A percentile compares a stretch with the other conserved stretches of the same genome.
phyloP scores from a whole-genome alignment of 805 yeast genomes.

The Saccharomycopsis vini region DNA sequence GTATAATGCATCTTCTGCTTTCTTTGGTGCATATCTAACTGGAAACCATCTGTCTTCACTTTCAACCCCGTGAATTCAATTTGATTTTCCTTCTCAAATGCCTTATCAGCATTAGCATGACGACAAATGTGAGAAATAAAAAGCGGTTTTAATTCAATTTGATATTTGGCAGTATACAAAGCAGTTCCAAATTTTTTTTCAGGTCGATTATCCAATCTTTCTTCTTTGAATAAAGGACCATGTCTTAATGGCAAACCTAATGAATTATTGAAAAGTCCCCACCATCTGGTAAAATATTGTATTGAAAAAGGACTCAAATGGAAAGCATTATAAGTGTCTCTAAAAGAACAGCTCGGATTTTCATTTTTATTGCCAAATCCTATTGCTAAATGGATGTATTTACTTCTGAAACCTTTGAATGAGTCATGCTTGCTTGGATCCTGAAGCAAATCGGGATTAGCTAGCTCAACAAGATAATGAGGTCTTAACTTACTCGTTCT shows the following conservation, averaged over 20 bases:
- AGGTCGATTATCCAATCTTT: constrained; percentile 29
- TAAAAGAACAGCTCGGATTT: constrained; percentile 6
- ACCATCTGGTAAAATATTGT: constrained; percentile 68
- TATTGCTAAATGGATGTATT: constrained; percentile 49
- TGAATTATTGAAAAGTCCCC: constrained; percentile 69
- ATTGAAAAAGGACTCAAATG: constrained; percentile 68
- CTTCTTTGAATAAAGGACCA: constrained; percentile 57
- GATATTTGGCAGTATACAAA: constrained; percentile 66
- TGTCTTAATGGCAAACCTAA: constrained; percentile 68
- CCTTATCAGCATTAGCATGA: constrained; percentile 34
- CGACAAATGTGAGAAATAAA: constrained; percentile 65
- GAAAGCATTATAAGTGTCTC: constrained; percentile 45
- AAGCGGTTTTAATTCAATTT: constrained; percentile 56
- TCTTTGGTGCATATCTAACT: constrained; percentile 55
- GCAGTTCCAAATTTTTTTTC: constrained; percentile 55
- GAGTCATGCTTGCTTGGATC: constrained; percentile 46
- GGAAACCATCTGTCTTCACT: constrained; percentile 40
- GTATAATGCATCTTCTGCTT: constrained; percentile 32
- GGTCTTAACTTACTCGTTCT: constrained; percentile 44
- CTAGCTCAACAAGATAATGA: constrained; percentile 55
- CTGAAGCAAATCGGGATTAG: constrained; percentile 42
- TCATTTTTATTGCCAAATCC: constrained; percentile 28
- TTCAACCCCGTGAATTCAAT: constrained; percentile 55
- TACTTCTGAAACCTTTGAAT: constrained; percentile 50
- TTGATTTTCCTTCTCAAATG: constrained; percentile 31